phyloP scores from a whole-genome alignment of 805 yeast genomes.

The Metschnikowia picachoensis region DNA sequence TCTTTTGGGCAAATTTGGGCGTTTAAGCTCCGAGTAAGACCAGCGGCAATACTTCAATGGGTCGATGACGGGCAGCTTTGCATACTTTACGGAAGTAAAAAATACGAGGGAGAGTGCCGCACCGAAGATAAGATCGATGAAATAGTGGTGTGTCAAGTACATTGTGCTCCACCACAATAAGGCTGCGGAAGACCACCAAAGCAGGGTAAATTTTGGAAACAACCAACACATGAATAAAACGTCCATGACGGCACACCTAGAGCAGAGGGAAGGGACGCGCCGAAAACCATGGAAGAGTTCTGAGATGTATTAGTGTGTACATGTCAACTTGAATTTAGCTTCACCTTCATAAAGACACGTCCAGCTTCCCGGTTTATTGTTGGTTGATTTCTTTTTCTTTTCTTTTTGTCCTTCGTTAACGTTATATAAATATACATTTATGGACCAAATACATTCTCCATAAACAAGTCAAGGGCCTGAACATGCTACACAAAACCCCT shows the following conservation, averaged over 20 bases:
- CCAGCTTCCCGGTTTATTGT: too few relatives aligned
- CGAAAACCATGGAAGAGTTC: slow-evolving; percentile 90
- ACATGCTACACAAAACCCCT: neutral
- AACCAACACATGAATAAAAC: slow-evolving; percentile 80
- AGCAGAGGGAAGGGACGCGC: slow-evolving; percentile 85
- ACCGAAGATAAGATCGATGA: slow-evolving; percentile 91
- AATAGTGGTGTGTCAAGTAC: slow-evolving; percentile 96
- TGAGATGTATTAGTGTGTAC: slow-evolving; percentile 78
- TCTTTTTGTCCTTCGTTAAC: too few relatives aligned
- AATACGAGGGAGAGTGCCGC: slow-evolving; percentile 73
- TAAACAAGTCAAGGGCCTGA: neutral
- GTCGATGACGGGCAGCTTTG: slow-evolving; percentile 59
- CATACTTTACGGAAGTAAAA: slow-evolving; percentile 65
- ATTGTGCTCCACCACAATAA: slow-evolving; percentile 99
- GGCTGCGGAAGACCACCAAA: slow-evolving; percentile 73
- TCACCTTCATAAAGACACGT: neutral
- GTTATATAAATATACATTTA: too few relatives aligned
- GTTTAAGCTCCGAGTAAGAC: slow-evolving; percentile 47
- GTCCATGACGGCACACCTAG: slow-evolving; percentile 93
- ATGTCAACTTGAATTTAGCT: slow-evolving; percentile 44
- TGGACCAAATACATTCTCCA: too few relatives aligned
- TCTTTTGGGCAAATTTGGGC: slow-evolving; percentile 22
- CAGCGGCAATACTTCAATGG: slow-evolving; percentile 61
- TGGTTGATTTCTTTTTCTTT: too few relatives aligned
- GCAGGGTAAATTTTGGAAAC: slow-evolving; percentile 64